Evolutionary conservation across 2,329 filamentous ascomycete species (phyloP).

Genomic region (Mycosphaerella arachidis): DNA sequence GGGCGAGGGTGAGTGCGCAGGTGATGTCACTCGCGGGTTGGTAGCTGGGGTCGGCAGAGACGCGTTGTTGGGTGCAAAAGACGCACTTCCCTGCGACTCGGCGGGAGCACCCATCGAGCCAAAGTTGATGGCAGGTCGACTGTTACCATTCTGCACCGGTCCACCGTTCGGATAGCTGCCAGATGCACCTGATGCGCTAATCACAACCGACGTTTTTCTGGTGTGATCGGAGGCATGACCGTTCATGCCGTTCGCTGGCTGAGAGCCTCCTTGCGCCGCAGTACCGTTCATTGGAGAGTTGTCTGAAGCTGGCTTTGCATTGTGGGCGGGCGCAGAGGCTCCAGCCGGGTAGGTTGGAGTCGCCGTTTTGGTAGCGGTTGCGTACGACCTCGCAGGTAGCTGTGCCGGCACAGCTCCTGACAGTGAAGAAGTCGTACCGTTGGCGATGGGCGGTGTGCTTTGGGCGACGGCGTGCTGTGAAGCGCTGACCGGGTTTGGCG

Average conservation of each 20-base stretch:
- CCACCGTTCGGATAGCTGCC: constrained; percentile 75
- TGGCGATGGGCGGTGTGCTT: constrained; percentile 45
- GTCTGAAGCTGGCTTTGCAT: constrained; percentile 59
- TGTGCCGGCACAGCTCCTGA: constrained; percentile 51
- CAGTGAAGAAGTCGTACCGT: constrained; percentile 49
- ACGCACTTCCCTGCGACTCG: constrained; percentile 60
- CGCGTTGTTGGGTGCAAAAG: constrained; percentile 61
- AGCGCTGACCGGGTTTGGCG: constrained; percentile 44
- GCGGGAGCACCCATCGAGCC: constrained; percentile 66
- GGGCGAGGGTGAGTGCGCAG: constrained; percentile 82
- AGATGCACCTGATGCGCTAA: constrained; percentile 75
- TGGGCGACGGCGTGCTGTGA: constrained; percentile 36
- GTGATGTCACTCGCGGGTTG: constrained; percentile 73
- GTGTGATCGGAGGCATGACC: constrained; percentile 58
- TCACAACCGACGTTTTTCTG: constrained; percentile 86
- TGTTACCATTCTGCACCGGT: constrained; percentile 47
- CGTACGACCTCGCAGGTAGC: constrained; percentile 57
- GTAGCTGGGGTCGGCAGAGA: constrained; percentile 47
- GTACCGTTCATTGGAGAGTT: constrained; percentile 75
- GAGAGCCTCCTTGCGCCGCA: constrained; percentile 35
- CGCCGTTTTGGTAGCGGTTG: constrained; percentile 55
- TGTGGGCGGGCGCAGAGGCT: constrained; percentile 43
- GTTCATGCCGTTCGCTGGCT: constrained; percentile 53
- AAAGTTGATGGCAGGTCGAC: constrained; percentile 67
- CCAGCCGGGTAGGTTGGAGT: constrained; percentile 52